A percentile compares a stretch with the other conserved stretches of the same genome.
phyloP scores from a whole-genome alignment of 2,329 filamentous ascomycete genomes.

The Metarhizium anisopliae region DNA sequence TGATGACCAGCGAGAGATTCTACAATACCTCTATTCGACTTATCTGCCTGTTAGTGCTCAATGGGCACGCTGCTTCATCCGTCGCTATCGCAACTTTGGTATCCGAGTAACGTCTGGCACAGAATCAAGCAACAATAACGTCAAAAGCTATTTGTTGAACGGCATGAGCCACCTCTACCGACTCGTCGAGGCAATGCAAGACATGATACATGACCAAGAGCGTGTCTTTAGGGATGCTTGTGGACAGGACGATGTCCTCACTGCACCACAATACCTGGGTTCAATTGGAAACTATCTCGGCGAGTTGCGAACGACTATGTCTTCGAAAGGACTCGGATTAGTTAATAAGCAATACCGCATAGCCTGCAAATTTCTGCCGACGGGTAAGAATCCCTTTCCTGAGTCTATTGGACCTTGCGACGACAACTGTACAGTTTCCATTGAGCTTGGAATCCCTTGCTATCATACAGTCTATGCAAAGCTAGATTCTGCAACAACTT shows the following conservation, averaged over 20 bases:
- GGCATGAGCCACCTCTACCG: slow-evolving; percentile 5
- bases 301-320: background rate
- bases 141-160: slow-evolving; percentile 4
- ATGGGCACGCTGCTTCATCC: slow-evolving; percentile 8
- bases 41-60: slow-evolving; percentile 7
- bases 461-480: slow-evolving; percentile 5
- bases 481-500: background rate
- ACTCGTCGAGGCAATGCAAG: slow-evolving; percentile 6
- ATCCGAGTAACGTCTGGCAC: slow-evolving; percentile 5
- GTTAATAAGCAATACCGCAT: background rate
- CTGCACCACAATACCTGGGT: slow-evolving; percentile 1
- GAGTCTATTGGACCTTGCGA: background rate
- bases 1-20: background rate
- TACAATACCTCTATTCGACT: slow-evolving; percentile 1
- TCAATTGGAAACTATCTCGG: background rate
- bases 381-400: background rate
- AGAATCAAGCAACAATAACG: slow-evolving; percentile 4
- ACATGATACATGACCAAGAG: slow-evolving; percentile 3
- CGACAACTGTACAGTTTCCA: slow-evolving; percentile 4
- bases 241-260: slow-evolving; percentile 4
- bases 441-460: slow-evolving; percentile 5
- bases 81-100: slow-evolving; percentile 7
- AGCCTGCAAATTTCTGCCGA: background rate
- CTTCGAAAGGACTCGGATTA: background rate
- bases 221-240: slow-evolving; percentile 1